Evolutionary conservation across 805 yeast species (phyloP).

Genomic region (Geotrichum ghanense): DNA sequence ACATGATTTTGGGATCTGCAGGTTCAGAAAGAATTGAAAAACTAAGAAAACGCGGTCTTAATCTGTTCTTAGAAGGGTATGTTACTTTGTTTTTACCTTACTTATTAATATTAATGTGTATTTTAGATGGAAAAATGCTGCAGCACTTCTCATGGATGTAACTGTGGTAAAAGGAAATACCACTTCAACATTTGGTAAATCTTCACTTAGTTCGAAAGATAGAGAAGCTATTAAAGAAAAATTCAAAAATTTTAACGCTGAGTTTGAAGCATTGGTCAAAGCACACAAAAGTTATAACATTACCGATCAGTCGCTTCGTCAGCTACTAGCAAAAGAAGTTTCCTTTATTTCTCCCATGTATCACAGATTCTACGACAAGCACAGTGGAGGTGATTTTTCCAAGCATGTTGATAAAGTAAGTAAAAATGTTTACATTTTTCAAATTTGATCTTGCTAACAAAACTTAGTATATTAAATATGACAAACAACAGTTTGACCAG

Average conservation of each 20-base stretch:
- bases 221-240: slow-evolving; percentile 75
- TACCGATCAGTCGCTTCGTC: slow-evolving; percentile 54
- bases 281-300: slow-evolving; percentile 56
- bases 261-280: slow-evolving; percentile 65
- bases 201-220: slow-evolving; percentile 50
- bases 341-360: slow-evolving; percentile 72
- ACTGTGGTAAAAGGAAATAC: slow-evolving; percentile 51
- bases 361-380: slow-evolving; percentile 72
- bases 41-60: slow-evolving; percentile 62
- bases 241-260: slow-evolving; percentile 68
- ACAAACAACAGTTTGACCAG: slow-evolving; percentile 30
- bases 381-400: slow-evolving; percentile 55
- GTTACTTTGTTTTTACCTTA: slow-evolving; percentile 29
- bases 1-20: slow-evolving; percentile 39
- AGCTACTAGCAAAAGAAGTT: slow-evolving; percentile 56
- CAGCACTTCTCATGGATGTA: slow-evolving; percentile 67
- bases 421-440: slow-evolving; percentile 53
- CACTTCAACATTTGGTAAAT: slow-evolving; percentile 6
- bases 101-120: slow-evolving; percentile 39
- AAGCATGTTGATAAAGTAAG: slow-evolving; percentile 62
- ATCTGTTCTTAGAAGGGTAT: slow-evolving; percentile 44
- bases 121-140: slow-evolving; percentile 60
- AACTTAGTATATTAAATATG: slow-evolving; percentile 55
- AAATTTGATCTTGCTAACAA: slow-evolving; percentile 58
- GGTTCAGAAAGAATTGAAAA: slow-evolving; percentile 57